Evolutionary conservation across 305 asterid species (phyloP).

Genomic region (Galium porrigens): DNA sequence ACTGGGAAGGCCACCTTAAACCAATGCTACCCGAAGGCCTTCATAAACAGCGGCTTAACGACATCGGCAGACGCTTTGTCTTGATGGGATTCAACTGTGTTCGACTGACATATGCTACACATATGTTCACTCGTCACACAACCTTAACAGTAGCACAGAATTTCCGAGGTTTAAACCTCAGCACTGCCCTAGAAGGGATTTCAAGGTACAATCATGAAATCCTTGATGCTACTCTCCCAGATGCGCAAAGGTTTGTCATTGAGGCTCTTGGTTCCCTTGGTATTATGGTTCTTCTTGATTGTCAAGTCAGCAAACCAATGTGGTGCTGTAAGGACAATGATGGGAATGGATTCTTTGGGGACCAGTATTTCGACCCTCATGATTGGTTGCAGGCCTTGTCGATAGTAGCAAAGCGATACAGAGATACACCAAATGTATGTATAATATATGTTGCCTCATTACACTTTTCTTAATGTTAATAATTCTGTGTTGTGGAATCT

Average conservation of each 20-base stretch:
- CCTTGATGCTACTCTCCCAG: constrained; percentile 25
- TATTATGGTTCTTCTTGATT: constrained; percentile 54
- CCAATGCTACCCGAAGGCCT: constrained; percentile 62
- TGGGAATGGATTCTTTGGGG: constrained; percentile 72
- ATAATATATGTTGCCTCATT: not conserved
- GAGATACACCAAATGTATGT: constrained; percentile 30
- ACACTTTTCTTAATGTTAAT: not conserved
- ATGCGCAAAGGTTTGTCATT: constrained; percentile 42
- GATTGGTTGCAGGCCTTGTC: constrained; percentile 52
- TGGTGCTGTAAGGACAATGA: constrained; percentile 51
- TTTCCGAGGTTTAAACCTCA: constrained; percentile 21
- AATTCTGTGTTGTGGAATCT: not conserved
- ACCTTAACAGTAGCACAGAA: constrained; percentile 26
- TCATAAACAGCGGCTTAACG: constrained; percentile 25
- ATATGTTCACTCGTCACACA: constrained; percentile 38
- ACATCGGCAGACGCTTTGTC: constrained; percentile 21
- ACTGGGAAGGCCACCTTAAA: constrained; percentile 48
- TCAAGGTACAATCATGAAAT: constrained; percentile 28
- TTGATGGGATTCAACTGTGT: constrained; percentile 59
- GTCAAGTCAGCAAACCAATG: constrained; percentile 48
- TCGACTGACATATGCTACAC: constrained; percentile 53
- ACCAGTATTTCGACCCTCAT: constrained; percentile 30
- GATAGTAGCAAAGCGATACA: constrained; percentile 32
- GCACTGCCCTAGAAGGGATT: constrained; percentile 22
- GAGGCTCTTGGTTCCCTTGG: constrained; percentile 26